Evolutionary conservation across 2,329 filamentous ascomycete species (phyloP), one percentile per base, ranked within the genome.

Genomic region (Penicillium italicum): DNA sequence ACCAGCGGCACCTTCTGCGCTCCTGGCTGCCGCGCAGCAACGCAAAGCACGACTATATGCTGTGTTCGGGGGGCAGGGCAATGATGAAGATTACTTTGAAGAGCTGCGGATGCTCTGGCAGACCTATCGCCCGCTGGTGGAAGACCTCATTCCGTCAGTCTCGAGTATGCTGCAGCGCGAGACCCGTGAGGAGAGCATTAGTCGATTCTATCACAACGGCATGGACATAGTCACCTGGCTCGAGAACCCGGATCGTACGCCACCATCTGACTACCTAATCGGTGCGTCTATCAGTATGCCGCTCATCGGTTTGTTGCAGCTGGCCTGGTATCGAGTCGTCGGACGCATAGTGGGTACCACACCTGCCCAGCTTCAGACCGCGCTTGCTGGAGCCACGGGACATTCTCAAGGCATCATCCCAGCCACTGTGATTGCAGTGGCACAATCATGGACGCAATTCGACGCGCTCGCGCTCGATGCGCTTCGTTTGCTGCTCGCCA

Each of bases 281-380:
- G 67, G 69, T 3, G 68, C 72, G 8, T 67, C 72, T 14, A 62
- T 75, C 40, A 75, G 73, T 58, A 69, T 74, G 51, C 73, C 74
- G 4, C 52, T 76, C 4, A 74, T 74, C 40, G 72, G 68, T 0
- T 60, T 75, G 11, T 36, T 70, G 2, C 71, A 68, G 65, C 20
- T 40, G 37, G 86, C 14, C 33, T 36, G 33, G 33, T 36, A 36
- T 36, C 33, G 33, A 36, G 33, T 36, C 33, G 33, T 36, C 33
- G 33, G 33, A 36, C 33, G 33, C 33, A 36, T 36, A n/a, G 33
- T 36, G 33, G 33, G 33, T 36, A 36, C 33, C 33, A 36, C 33
- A 36, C 33, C 33, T 36, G 33, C 33, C 33, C 33, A 36, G 33
- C 33, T 36, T 36, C 33, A 36, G 33, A 36, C 33, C 16, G 33